Base-by-base conservation (phyloP, 345 rosid species). In the Erodium maritimum region DNA sequence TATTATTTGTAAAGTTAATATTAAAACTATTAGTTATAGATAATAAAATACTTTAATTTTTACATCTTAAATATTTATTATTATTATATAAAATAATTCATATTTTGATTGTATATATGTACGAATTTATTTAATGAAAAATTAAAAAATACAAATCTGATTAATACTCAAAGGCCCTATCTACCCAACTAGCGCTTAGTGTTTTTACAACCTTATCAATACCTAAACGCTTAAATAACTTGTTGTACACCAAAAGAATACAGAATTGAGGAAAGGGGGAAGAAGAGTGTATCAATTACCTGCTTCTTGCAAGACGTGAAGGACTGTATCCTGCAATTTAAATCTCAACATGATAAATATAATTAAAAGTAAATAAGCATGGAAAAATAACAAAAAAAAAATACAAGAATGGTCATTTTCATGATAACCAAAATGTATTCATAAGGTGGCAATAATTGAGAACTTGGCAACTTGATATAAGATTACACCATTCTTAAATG, bases 261-360 rank as follows among this genome's bases (percentile, higher is more conserved):
- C 13, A 19, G 13, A 17, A 50, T 37, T 10, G 42, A 42, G 14
- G 48, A 17, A 23, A 4, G 0, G n/a, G 50, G 5, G 11, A 52
- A 25, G 22, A 53, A 21, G 57, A 20, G 54, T 29, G 1, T 50
- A 51, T 62, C 24, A 58, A 50, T 69, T 75, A 87, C 99, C 80
- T 77, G 69, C 59, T 77, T 55, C 65, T 80, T 57, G 83, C 90
- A 66, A 70, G 68, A 21, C 86, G 71, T 71, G 75, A 65, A 68
- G 75, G 76, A 73, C 88, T 85, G 60, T 71, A 75, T 69, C 88
- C 99, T 93, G 85, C 79, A 78, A 56, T 69, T 65, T 52, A 21
- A 55, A 69, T 54, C 45, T 34, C 45, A 54, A 62, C 50, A 50
- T 66, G 59, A 14, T n/a, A 9, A 13, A 20, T 53, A 57, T 16